Base-by-base conservation (phyloP, 163 green algal genomes). In the Prototheca cutis region DNA sequence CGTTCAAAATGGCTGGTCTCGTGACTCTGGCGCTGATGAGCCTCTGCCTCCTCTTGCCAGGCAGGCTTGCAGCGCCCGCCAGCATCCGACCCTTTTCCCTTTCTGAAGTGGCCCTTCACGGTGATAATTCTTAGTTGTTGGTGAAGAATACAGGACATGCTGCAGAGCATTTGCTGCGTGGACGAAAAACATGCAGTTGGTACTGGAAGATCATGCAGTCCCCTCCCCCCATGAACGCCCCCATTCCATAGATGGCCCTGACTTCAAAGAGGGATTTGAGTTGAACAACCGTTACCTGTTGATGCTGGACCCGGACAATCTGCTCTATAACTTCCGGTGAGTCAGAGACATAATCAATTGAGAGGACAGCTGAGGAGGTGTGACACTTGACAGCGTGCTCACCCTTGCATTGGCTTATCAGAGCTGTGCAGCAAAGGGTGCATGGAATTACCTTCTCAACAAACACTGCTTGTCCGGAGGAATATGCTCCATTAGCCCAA, bases 211-310 rank as follows among this genome's bases (percentile, higher is more conserved):
- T n/a, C n/a, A 52, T 21, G 42, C 42, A 52, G 8, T 29, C 15
- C 5, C 47, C 25, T 45, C 36, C 36, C 36, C 13, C 10, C 36
- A 45, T 45, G n/a, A n/a, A n/a, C n/a, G n/a, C n/a, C n/a, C n/a
- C n/a, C n/a, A 2, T 10, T 19, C 7, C 19, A 25, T 8, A 54
- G 51, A 58, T 48, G 39, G 19, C 17, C 59, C 55, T 2, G 61
- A 60, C 10, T 68, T 70, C 19, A 45, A 40, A 13, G 51, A 62
- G 30, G 66, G 53, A 21, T 47, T 63, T 5, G 49, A 60, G 2
- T 51, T 63, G 5, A 83, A 80, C 47, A 58, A 28, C 1, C 19
- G 71, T 6, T 86, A 83, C 54, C 48, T 86, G 48, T 56, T 83
- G 47, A 19, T 56, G 18, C 39, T 79, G 25, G 40, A 67, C 24